Evolutionary conservation across 2,329 filamentous ascomycete species (phyloP).

Genomic region (Claviceps sp.): DNA sequence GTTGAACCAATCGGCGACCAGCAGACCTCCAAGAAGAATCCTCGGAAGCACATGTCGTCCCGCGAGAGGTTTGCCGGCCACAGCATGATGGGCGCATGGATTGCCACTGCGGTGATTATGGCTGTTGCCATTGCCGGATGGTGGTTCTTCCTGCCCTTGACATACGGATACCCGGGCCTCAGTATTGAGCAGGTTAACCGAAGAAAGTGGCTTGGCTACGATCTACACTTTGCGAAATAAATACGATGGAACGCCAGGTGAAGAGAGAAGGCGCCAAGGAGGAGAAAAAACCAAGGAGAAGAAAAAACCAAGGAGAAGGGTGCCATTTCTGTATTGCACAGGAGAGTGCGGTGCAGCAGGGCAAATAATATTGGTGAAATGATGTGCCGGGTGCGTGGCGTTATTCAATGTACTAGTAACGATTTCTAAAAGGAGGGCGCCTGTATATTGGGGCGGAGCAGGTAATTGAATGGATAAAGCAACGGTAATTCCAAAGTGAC

Average conservation of each 20-base stretch:
- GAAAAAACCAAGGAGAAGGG: not conserved
- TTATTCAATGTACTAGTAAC: not conserved
- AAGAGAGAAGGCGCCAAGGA: not conserved
- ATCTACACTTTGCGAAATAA: constrained; percentile 97
- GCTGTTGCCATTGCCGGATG: constrained; percentile 59
- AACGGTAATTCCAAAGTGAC: too few species aligned
- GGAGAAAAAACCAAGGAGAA: not conserved
- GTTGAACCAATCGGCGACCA: constrained; percentile 51
- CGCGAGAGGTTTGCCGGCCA: constrained; percentile 69
- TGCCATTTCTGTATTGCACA: not conserved
- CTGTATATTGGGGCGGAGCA: not conserved
- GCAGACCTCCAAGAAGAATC: constrained; percentile 26
- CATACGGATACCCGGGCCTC: constrained; percentile 87
- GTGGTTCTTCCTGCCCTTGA: constrained; percentile 88
- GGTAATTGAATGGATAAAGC: too few species aligned
- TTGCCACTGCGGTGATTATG: constrained; percentile 59
- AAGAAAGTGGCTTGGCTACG: constrained; percentile 93
- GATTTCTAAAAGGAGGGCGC: not conserved
- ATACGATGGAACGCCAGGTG: not conserved
- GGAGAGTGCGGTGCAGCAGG: not conserved
- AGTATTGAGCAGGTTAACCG: constrained; percentile 62
- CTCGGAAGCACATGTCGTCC: constrained; percentile 57
- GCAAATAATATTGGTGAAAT: not conserved
- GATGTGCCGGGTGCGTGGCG: not conserved
- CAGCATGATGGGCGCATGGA: constrained; percentile 67